Evolutionary conservation across 306 rosid species (phyloP), one percentile per base, ranked within the genome.

Genomic region (Sophora flavescens): DNA sequence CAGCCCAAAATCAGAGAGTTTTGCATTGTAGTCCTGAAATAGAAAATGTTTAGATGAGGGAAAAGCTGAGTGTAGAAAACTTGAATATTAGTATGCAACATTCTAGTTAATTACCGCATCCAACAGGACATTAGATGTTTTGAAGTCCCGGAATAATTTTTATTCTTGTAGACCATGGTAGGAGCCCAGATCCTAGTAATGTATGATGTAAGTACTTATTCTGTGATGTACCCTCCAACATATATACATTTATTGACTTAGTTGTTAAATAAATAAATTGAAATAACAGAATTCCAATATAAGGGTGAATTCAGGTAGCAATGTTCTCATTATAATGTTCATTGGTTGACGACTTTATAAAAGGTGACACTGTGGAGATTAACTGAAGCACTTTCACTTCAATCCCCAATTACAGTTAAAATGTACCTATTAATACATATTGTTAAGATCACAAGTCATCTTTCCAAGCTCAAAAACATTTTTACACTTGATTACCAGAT

Each of bases 1-100:
- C 0, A 91, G 85, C 3, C 96, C 93, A 36, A 90, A 92, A 72
- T 92, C 97, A 10, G 87, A 88, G 60, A 92, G 97, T 65, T 85
- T 92, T 50, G 89, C 88, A 63, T 84, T 87, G 62, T 63, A 92
- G 0, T 89, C 85, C 97, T 89, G 79, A 38, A 76, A 80, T 53
- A 44, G 39, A 69, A 75, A 50, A 59, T 14, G 8, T 36, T 38
- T 39, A 73, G 51, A 63, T 17, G 32, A 52, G 6, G 16, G 6
- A 57, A 56, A 63, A 9, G 22, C 13, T 50, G 8, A 3, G 3
- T 14, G 6, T 30, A 5, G 1, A 76, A 67, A 72, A 28, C 28
- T 53, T 61, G 13, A 8, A 52, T 30, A 30, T 2, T 53, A 56
- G 6, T 12, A 18, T 14, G 32, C 0, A 15, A 26, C 62, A 44